phyloP scores from a whole-genome alignment of 2,329 filamentous ascomycete species.

The Cadophora malorum region DNA sequence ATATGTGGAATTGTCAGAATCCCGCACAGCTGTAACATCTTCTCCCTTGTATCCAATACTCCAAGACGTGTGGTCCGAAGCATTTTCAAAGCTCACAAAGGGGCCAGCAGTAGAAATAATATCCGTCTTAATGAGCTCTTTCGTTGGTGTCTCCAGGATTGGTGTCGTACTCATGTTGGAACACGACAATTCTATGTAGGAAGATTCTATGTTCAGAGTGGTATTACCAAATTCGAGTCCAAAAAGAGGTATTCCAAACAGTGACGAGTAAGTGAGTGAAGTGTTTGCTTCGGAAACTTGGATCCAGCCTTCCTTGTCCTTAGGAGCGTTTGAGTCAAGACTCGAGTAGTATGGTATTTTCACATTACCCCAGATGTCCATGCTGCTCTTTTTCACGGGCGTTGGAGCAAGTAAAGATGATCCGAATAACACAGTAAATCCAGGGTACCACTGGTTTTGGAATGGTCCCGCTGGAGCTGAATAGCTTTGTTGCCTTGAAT shows the following conservation, averaged over 20 bases:
- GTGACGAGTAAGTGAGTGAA: slow-evolving; percentile 33
- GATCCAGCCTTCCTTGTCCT: slow-evolving; percentile 33
- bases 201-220: slow-evolving; percentile 36
- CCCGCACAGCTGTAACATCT: slow-evolving; percentile 27
- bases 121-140: slow-evolving; percentile 19
- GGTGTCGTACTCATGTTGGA: slow-evolving; percentile 25
- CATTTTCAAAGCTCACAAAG: slow-evolving; percentile 33
- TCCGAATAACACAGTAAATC: slow-evolving; percentile 35
- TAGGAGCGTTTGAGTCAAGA: slow-evolving; percentile 21
- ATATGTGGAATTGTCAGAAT: slow-evolving; percentile 21
- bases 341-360: slow-evolving; percentile 40
- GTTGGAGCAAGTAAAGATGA: slow-evolving; percentile 36
- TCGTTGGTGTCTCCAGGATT: slow-evolving; percentile 16
- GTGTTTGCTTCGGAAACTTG: slow-evolving; percentile 25
- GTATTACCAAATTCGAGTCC: slow-evolving; percentile 32
- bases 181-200: slow-evolving; percentile 35
- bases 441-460: slow-evolving; percentile 29
- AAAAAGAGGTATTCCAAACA: slow-evolving; percentile 37
- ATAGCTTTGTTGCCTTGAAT: slow-evolving; percentile 36
- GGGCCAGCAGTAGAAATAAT: slow-evolving; percentile 34
- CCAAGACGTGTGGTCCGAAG: slow-evolving; percentile 26
- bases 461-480: slow-evolving; percentile 30
- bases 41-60: slow-evolving; percentile 36
- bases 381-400: slow-evolving; percentile 31
- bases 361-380: slow-evolving; percentile 44